A percentile compares a stretch with the other conserved stretches of the same genome.
Conservation (phyloP, 768 basidiomycete species). For the Auricularia cornea region DNA sequence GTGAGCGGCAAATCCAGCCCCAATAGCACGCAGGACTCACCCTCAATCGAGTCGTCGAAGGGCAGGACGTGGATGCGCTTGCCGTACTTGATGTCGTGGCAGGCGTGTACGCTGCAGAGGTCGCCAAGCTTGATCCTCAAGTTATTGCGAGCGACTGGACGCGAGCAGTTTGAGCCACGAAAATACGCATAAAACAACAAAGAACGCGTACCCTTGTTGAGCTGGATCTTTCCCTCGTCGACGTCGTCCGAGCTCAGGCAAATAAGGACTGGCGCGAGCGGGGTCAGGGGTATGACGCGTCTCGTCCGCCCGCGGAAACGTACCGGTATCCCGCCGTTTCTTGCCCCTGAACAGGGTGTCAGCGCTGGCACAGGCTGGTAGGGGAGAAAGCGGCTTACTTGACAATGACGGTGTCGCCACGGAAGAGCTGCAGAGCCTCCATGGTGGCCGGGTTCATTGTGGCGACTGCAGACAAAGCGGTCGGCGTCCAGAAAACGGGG, state of each 20-base stretch:
- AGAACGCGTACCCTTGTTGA: conserved; percentile 68
- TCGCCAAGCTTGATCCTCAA: conserved; percentile 96
- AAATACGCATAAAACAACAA: not conserved
- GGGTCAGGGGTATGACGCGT: not conserved
- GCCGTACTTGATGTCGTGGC: conserved; percentile 97
- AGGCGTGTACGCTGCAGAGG: conserved; percentile 91
- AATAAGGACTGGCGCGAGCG: conserved; percentile 59
- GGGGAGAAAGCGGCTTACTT: conserved; percentile 48
- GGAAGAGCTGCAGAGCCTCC: conserved; percentile 88
- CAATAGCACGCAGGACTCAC: conserved; percentile 26
- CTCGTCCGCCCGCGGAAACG: conserved; percentile 1
- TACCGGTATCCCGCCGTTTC: conserved; percentile 84
- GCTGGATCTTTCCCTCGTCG: conserved; percentile 94
- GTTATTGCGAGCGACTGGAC: conserved; percentile 93
- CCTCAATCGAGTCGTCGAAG: conserved; percentile 97
- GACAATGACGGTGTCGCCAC: conserved; percentile 93
- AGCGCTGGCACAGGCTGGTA: not conserved
- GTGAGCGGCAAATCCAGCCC: not conserved
- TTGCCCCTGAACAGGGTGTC: conserved; percentile 57
- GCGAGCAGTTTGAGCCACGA: not conserved
- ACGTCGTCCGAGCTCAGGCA: conserved; percentile 93
- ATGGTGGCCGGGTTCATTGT: conserved; percentile 94
- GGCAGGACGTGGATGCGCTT: conserved; percentile 95
- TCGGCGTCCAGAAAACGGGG: not conserved
- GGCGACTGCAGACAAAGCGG: conserved; percentile 48